Conservation (phyloP, 2,329 filamentous ascomycete species). For the Penicillium sp. region DNA sequence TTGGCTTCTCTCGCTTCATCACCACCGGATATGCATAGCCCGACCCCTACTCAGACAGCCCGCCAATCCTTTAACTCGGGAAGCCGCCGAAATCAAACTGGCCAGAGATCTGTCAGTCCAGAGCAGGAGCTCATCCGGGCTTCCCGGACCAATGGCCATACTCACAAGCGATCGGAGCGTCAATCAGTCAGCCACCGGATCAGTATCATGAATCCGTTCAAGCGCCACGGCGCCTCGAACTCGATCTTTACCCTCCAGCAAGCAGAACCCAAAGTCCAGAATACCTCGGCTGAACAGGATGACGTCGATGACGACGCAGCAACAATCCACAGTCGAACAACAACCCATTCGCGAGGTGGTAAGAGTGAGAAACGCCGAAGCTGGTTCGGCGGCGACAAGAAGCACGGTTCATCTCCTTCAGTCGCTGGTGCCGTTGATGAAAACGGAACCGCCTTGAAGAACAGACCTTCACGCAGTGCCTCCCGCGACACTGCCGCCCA, state of each 20-base stretch:
- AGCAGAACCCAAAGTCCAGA: conserved; percentile 25
- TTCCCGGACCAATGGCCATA: conserved; percentile 31
- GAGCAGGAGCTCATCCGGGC: conserved; percentile 38
- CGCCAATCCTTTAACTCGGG: conserved; percentile 31
- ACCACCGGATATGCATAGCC: conserved; percentile 12
- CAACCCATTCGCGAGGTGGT: conserved; percentile 35
- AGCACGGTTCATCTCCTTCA: conserved; percentile 35
- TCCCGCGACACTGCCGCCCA: conserved; percentile 28
- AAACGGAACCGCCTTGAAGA: conserved; percentile 23
- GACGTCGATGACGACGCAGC: conserved; percentile 37
- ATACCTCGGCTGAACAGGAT: conserved; percentile 17
- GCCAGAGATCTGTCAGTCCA: conserved; percentile 33
- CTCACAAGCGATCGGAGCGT: conserved; percentile 36
- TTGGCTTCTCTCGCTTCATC: conserved; percentile 61
- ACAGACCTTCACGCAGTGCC: conserved; percentile 27
- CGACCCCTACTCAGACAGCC: conserved; percentile 48
- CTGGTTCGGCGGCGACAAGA: conserved; percentile 40
- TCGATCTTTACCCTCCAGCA: conserved; percentile 39
- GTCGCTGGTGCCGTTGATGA: conserved; percentile 28
- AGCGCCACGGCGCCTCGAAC: conserved; percentile 38
- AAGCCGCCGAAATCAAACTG: conserved; percentile 22
- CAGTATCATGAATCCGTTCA: conserved; percentile 47
- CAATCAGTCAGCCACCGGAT: conserved; percentile 43
- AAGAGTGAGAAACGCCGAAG: conserved; percentile 42
- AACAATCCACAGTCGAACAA: conserved; percentile 40